Conservation (phyloP, 352 stramenopile genomes). For the Globisporangium viniferum region DNA sequence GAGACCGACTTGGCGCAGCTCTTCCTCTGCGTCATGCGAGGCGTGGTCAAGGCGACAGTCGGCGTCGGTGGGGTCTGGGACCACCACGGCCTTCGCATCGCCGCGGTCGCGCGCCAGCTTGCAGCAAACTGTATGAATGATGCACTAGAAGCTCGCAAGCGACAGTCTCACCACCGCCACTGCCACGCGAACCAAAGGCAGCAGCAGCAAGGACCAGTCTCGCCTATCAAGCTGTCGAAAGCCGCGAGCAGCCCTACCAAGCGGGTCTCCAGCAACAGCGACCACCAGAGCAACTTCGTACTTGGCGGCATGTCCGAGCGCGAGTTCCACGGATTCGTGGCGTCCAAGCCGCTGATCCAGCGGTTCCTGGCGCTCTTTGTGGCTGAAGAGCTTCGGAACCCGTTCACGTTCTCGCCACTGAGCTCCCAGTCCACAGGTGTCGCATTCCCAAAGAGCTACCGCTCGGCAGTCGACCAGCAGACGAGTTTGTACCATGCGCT, state of each 20-base stretch:
- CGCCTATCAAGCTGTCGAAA: conserved; percentile 2
- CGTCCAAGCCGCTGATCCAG: conserved; percentile 26
- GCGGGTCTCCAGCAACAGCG: too few species aligned
- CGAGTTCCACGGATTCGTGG: conserved; percentile 36
- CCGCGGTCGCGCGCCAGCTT: conserved; percentile 20
- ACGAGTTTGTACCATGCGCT: conserved; percentile 39
- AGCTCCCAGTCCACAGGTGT: conserved; percentile 17
- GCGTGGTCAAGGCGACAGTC: conserved; percentile 44
- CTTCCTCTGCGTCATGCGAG: conserved; percentile 58
- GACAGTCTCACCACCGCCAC: neutral
- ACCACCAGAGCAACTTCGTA: neutral
- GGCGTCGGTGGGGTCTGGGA: conserved; percentile 44
- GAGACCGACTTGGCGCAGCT: conserved; percentile 52
- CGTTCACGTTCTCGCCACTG: conserved; percentile 39
- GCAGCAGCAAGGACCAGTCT: neutral
- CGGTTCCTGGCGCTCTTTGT: conserved; percentile 59
- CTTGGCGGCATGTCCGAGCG: conserved; percentile 16
- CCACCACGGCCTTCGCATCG: conserved; percentile 19
- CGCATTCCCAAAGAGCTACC: conserved; percentile 14
- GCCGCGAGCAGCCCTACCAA: conserved; percentile 1
- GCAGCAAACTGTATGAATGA: conserved; percentile 20
- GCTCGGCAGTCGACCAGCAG: conserved; percentile 23
- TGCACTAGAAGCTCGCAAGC: neutral
- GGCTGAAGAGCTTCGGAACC: conserved; percentile 61
- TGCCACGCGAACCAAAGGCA: neutral